A percentile compares a stretch with the other conserved stretches of the same genome.
Evolutionary conservation across 1,284 basidiomycete species (phyloP).

Genomic region (Omphalotus olearius): DNA sequence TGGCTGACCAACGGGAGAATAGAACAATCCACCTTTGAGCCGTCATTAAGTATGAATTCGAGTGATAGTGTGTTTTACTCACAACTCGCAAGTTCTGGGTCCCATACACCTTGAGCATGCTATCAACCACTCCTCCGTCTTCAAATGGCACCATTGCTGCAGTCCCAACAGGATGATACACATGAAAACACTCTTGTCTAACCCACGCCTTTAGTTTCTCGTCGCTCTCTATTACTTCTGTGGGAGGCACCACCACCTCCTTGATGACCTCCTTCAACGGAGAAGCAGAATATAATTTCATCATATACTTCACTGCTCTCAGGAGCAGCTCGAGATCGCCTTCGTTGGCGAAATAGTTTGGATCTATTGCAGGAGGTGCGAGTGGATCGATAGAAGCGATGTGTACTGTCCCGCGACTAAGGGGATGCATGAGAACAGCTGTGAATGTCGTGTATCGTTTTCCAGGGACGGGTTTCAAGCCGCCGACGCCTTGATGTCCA

Average conservation of each 20-base stretch:
- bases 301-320: background rate
- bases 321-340: slow-evolving; percentile 22
- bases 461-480: slow-evolving; percentile 16
- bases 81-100: slow-evolving; percentile 9
- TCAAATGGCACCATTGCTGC: slow-evolving; percentile 5
- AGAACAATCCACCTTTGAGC: slow-evolving; percentile 1
- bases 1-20: background rate
- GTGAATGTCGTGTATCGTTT: slow-evolving; percentile 18
- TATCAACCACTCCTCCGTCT: slow-evolving; percentile 7
- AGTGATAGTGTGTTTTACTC: background rate
- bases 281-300: background rate
- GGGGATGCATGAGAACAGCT: slow-evolving; percentile 15
- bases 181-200: background rate
- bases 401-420: slow-evolving; percentile 24
- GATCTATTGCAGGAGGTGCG: slow-evolving; percentile 37
- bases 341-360: slow-evolving; percentile 34
- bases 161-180: slow-evolving; percentile 8
- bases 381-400: slow-evolving; percentile 33
- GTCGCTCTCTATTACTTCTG: background rate
- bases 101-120: slow-evolving; percentile 2
- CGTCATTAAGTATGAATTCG: background rate
- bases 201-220: background rate
- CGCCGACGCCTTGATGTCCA: background rate
- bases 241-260: background rate
- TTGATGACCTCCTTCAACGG: background rate